Evolutionary conservation across 78 protist genomes (phyloP).

Genomic region (Dictyostelium firmibasis): DNA sequence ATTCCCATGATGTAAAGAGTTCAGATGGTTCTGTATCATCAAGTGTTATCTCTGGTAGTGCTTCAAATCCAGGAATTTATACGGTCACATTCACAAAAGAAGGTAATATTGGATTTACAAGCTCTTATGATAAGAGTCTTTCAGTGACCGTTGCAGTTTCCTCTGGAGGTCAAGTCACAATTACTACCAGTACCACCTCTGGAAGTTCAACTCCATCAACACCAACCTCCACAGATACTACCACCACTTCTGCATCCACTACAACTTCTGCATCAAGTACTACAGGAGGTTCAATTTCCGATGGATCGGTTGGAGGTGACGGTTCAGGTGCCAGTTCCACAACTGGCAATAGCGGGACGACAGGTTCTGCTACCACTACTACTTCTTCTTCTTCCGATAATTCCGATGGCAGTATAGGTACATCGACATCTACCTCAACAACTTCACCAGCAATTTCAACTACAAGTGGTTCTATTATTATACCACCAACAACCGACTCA

Average conservation of each 20-base stretch:
- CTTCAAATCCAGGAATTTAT: slow-evolving; percentile 16
- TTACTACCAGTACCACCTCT: neutral
- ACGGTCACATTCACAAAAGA: neutral
- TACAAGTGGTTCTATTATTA: neutral
- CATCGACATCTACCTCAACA: neutral
- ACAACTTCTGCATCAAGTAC: neutral
- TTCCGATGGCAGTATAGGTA: neutral
- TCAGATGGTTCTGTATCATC: slow-evolving; percentile 31
- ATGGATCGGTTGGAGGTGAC: neutral
- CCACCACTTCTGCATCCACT: neutral
- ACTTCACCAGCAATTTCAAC: neutral
- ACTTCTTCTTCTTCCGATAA: slow-evolving; percentile 13
- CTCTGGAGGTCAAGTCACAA: neutral
- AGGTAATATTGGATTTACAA: neutral
- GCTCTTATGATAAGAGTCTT: neutral
- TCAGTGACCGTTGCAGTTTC: neutral
- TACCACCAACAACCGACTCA: neutral
- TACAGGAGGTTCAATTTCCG: neutral
- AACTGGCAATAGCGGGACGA: slow-evolving; percentile 2
- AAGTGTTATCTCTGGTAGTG: neutral
- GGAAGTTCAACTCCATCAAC: neutral
- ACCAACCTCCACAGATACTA: neutral
- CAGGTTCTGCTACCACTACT: slow-evolving; percentile 5
- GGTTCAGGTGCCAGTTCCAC: neutral
- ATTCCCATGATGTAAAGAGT: slow-evolving; percentile 3